Base-by-base conservation (phyloP, 768 basidiomycete species). In the Tubosaeta sp. region DNA sequence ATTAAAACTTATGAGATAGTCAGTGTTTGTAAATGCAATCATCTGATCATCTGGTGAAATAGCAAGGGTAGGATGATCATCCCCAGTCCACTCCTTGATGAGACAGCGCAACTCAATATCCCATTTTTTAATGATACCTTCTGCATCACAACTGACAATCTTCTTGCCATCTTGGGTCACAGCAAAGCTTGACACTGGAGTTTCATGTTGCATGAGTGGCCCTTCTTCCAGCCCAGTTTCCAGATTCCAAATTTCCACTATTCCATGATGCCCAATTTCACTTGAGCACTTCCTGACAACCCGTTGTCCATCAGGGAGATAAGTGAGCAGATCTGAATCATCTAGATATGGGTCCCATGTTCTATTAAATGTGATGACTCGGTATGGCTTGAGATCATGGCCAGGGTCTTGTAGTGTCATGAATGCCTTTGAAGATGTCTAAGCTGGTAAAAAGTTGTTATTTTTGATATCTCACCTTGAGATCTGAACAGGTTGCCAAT, bases 41-140 rank as follows among this genome's bases (percentile, higher is more conserved):
- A 50, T 17, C 46, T 39, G 48, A 22, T 35, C 48, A n/a, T 54
- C 53, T 5, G 48, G 43, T 6, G 53, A 54, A 19, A 54, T 31
- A 8, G 41, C 9, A 13, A 46, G 10, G 19, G 4, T 10, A 22
- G 32, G 6, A 14, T 1, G 0, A 1, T 0, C 8, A 2, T 1
- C 14, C n/a, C 11, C 39, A 17, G 16, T 34, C 52, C 32, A 43
- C 29, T 38, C 41, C 16, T 17, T 34, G 32, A 43, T 5, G 12
- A 47, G 41, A 9, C 14, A 10, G 32, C 34, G 41, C 13, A 32
- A 33, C 27, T 43, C 10, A 17, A 39, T 9, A 12, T 53, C 52
- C 52, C 52, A 53, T 6, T 37, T 26, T 14, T 25, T 43, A 32
- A 52, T n/a, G 3, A 6, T 9, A 29, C 46, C 46, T 7, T 39